Percentiles rank a stretch among this genome's conserved stretches.
These are phyloP conservation scores for Hysterium pulicare DNA, from an alignment of 2,329 filamentous ascomycete genomes.

Conservation along the genomic window DNA sequence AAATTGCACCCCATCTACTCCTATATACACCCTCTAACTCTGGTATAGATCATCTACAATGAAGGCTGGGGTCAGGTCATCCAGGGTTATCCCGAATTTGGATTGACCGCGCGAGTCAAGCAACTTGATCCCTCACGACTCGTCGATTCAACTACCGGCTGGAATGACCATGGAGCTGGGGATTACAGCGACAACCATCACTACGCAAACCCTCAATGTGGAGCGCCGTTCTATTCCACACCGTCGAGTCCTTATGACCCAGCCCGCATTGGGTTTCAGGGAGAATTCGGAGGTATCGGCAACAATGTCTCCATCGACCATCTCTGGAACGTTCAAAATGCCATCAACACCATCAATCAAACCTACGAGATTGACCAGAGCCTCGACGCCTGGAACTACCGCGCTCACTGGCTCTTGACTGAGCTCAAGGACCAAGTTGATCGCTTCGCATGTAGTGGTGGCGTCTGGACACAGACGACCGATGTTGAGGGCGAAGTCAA, in stretches of 20 bases:
- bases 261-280: constrained; percentile 63
- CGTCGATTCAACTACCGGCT: constrained; percentile 62
- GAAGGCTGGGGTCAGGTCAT: constrained; percentile 66
- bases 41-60: constrained; percentile 60
- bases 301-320: constrained; percentile 61
- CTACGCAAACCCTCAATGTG: constrained; percentile 69
- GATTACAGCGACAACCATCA: constrained; percentile 68
- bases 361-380: constrained; percentile 65
- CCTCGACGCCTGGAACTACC: constrained; percentile 63
- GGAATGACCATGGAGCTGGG: constrained; percentile 65
- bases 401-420: constrained; percentile 51
- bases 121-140: constrained; percentile 62
- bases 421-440: constrained; percentile 51
- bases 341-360: constrained; percentile 59
- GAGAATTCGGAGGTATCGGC: constrained; percentile 69
- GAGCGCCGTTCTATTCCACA: constrained; percentile 64
- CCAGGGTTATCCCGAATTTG: constrained; percentile 53
- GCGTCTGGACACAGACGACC: constrained; percentile 70
- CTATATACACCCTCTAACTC: not conserved
- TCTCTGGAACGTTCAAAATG: constrained; percentile 61
- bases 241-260: constrained; percentile 55
- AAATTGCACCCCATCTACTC: too few species aligned
- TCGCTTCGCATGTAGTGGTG: constrained; percentile 61
- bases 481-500: constrained; percentile 75
- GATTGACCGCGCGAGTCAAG: constrained; percentile 54